Evolutionary conservation across 768 basidiomycete species (phyloP).

Genomic region (Clathrus columnatus): DNA sequence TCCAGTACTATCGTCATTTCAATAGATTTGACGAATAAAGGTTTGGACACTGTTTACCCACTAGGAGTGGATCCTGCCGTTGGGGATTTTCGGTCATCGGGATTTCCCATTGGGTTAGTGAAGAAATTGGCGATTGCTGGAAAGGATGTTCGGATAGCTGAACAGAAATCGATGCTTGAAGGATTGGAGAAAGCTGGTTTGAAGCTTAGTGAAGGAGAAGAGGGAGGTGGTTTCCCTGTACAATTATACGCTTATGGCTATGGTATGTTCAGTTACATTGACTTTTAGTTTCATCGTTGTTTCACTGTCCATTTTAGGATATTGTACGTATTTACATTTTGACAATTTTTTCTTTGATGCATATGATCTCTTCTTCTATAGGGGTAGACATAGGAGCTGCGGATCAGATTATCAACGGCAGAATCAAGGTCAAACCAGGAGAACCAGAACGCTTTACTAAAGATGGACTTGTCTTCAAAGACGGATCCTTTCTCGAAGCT

Average conservation of each 20-base stretch:
- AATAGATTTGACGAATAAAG: conserved; percentile 11
- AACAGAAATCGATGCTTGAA: conserved; percentile 26
- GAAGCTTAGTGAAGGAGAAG: conserved; percentile 26
- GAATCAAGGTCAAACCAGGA: conserved; percentile 8
- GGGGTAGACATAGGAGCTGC: conserved; percentile 10
- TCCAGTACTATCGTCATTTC: conserved; percentile 24
- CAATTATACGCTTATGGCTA: conserved; percentile 24
- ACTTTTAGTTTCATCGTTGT: not conserved
- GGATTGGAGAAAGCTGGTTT: conserved; percentile 29
- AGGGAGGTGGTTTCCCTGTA: conserved; percentile 23
- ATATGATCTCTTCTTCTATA: not conserved
- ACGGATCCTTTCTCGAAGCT: conserved; percentile 7
- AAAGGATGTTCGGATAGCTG: conserved; percentile 18
- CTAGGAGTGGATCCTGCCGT: conserved; percentile 15
- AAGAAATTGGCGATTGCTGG: conserved; percentile 15
- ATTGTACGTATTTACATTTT: not conserved
- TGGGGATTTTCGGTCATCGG: conserved; percentile 20
- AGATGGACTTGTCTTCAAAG: conserved; percentile 3
- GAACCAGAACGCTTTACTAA: not conserved
- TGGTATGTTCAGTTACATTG: conserved; percentile 18
- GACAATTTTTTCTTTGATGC: not conserved
- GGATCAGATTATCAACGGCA: conserved; percentile 5
- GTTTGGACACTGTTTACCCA: conserved; percentile 4
- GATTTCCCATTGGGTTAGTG: conserved; percentile 20
- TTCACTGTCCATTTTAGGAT: not conserved